Conservation (phyloP, 768 basidiomycete genomes). For the Rhizopogon rudus region DNA sequence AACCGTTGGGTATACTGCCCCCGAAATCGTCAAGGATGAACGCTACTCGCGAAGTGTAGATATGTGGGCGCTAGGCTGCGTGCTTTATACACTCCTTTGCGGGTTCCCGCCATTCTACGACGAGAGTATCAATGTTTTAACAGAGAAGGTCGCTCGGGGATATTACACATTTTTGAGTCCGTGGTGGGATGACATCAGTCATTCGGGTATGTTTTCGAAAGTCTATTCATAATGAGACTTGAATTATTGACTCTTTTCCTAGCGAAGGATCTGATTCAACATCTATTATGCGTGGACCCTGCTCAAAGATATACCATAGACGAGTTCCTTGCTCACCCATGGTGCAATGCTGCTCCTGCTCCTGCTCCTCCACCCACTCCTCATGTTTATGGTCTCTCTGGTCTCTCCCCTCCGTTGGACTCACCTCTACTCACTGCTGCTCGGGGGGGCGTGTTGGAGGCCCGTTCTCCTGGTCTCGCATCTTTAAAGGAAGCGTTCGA, state of each 20-base stretch:
- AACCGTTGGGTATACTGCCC: slow-evolving; percentile 99
- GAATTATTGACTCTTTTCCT: slow-evolving; percentile 11
- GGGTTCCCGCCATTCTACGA: slow-evolving; percentile 99
- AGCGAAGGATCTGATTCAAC: slow-evolving; percentile 95
- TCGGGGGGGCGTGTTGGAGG: slow-evolving; percentile 68
- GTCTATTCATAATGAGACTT: not conserved
- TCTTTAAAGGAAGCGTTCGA: slow-evolving; percentile 98
- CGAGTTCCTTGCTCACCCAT: slow-evolving; percentile 94
- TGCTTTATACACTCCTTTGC: slow-evolving; percentile 96
- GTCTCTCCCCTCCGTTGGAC: slow-evolving; percentile 53
- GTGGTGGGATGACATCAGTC: slow-evolving; percentile 97
- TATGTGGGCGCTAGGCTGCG: slow-evolving; percentile 99
- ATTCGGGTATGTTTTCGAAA: slow-evolving; percentile 48
- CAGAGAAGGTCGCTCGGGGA: slow-evolving; percentile 96
- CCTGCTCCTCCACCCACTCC: slow-evolving; percentile 63
- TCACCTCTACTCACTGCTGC: slow-evolving; percentile 86
- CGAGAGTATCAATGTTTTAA: slow-evolving; percentile 95
- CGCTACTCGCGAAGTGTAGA: slow-evolving; percentile 95
- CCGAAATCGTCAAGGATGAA: slow-evolving; percentile 99
- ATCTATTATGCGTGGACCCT: slow-evolving; percentile 93
- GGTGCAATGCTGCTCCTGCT: slow-evolving; percentile 73
- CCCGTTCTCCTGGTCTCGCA: slow-evolving; percentile 87
- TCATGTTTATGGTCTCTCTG: slow-evolving; percentile 35
- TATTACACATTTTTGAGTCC: slow-evolving; percentile 98
- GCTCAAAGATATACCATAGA: slow-evolving; percentile 96